Base-by-base conservation (phyloP, 2,329 filamentous ascomycete genomes). In the Paracoccidioides lutzii region DNA sequence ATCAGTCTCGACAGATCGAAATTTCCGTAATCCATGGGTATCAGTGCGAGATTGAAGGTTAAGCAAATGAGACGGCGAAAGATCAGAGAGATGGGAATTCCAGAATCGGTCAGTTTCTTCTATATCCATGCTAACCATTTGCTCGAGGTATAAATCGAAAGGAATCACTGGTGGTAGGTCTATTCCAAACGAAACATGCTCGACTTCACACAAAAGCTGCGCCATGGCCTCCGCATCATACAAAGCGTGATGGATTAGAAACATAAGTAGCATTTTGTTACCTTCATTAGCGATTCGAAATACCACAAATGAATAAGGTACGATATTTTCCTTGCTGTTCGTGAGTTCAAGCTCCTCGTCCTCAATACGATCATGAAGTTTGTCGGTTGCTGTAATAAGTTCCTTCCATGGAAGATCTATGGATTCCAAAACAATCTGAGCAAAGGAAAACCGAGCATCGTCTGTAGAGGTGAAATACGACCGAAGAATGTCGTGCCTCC, bases 141-240 rank as follows among this genome's bases (percentile, higher is more conserved):
- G 73, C 3, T 72, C 67, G 30, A 95, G 70, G 64, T 93, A 93
- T 0, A 73, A 65, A 12, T 78, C 76, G 59, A 88, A 88, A 0
- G 78, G 66, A 0, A 81, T 70, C 0, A 81, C 66, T 0, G 73
- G 59, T 0, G 73, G 69, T 0, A 93, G 70, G 0, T 62, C 6
- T 0, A 69, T 53, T 0, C 75, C 77, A 0, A 67, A 58, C 38
- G 84, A 81, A 3, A 80, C 59, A 1, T 73, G 66, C 62, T 93
- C 82, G 1, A 94, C 73, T 63, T 95, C 90, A 0, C 79, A 69
- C 30, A 91, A 77, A 0, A 96, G 73, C 7, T 77, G 75, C 0
- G 77, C 73, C 64, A 95, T 85, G 0, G 89, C 88, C 40, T 85
- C 82, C 0, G 86, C 90, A 69, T 96, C 90, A 63, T 95, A 95